A percentile compares a stretch with the other conserved stretches of the same genome.
Evolutionary conservation across 2,329 filamentous ascomycete genomes (phyloP).

Genomic region (Cordyceps militaris): DNA sequence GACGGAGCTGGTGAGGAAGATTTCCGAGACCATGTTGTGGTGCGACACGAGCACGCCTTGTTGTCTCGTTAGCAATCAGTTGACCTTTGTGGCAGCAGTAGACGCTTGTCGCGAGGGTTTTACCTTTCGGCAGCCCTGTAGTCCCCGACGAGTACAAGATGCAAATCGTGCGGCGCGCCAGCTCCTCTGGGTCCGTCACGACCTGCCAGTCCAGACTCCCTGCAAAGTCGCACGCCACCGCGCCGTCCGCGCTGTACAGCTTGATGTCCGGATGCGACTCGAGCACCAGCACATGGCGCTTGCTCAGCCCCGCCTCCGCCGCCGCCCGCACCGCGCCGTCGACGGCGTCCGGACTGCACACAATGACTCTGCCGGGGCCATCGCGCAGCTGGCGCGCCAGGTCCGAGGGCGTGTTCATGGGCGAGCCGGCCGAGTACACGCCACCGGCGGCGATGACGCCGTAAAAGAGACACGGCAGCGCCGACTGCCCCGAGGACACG

Average conservation of each 20-base stretch:
- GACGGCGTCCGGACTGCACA: constrained; percentile 42
- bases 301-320: constrained; percentile 35
- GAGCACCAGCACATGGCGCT: constrained; percentile 44
- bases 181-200: constrained; percentile 41
- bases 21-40: constrained; percentile 35
- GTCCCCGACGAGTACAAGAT: constrained; percentile 43
- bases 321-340: constrained; percentile 42
- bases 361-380: constrained; percentile 28
- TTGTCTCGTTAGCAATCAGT: neutral
- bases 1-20: constrained; percentile 24
- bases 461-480: constrained; percentile 47
- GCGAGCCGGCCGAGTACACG: constrained; percentile 49
- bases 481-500: constrained; percentile 49
- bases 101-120: no score
- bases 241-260: constrained; percentile 22
- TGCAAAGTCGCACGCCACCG: constrained; percentile 22
- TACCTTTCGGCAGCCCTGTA: constrained; percentile 40
- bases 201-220: constrained; percentile 43
- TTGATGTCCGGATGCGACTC: constrained; percentile 28
- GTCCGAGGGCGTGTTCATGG: constrained; percentile 43
- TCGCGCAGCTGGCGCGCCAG: constrained; percentile 39
- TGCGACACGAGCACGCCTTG: constrained; percentile 38
- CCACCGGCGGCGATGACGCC: constrained; percentile 52
- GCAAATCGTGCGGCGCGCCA: constrained; percentile 36
- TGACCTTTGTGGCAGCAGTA: no score